Percentiles rank a stretch among this genome's conserved stretches.
These are phyloP conservation scores for Quercus phellos DNA, from an alignment of 331 rosid genomes.

Conservation along the genomic window DNA sequence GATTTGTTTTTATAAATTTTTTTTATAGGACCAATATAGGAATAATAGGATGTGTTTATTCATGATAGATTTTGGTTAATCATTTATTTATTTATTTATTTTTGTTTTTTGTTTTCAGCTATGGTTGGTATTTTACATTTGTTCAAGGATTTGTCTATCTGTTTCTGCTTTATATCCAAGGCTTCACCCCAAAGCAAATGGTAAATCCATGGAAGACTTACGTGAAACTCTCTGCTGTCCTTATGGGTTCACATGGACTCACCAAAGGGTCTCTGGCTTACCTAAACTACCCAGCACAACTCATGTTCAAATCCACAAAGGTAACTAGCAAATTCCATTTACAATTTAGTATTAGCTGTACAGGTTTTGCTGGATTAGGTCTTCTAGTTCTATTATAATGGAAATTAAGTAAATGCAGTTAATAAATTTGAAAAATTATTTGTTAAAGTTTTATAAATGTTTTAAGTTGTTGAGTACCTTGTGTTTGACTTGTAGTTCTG, in stretches of 20 bases:
- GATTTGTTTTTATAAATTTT: neutral
- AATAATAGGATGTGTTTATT: neutral
- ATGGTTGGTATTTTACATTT: constrained; percentile 98
- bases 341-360: constrained; percentile 6
- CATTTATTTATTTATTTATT: neutral
- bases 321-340: constrained; percentile 28
- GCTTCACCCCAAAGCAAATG: constrained; percentile 94
- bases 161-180: constrained; percentile 82
- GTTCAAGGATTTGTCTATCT: constrained; percentile 96
- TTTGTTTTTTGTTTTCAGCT: constrained; percentile 44
- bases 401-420: neutral
- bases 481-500: neutral
- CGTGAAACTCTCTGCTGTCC: constrained; percentile 87
- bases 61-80: constrained; percentile 1
- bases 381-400: neutral
- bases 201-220: constrained; percentile 99
- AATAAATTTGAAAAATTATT: neutral
- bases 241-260: constrained; percentile 97
- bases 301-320: constrained; percentile 98
- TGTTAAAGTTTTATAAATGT: no score
- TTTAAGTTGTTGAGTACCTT: no score
- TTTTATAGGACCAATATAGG: no score
- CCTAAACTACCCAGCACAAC: constrained; percentile 95
- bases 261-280: constrained; percentile 96
- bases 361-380: neutral